phyloP scores from a whole-genome alignment of 805 yeast genomes.

The Lachancea kluyveri region DNA sequence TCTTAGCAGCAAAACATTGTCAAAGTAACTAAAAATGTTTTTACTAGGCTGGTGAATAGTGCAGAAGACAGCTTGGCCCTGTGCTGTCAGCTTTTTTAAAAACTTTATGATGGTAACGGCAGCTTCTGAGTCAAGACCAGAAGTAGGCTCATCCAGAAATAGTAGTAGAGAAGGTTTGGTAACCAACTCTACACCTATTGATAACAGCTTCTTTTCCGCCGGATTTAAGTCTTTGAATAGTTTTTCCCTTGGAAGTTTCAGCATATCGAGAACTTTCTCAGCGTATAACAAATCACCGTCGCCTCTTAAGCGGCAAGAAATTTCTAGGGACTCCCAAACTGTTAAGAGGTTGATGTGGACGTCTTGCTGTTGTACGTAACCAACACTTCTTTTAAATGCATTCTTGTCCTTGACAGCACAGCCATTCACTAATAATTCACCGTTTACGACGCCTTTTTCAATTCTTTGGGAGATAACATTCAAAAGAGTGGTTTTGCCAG shows the following conservation, averaged over 20 bases:
- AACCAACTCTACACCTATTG: slow-evolving; percentile 73
- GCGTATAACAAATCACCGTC: slow-evolving; percentile 27
- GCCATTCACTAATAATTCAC: slow-evolving; percentile 54
- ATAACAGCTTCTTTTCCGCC: slow-evolving; percentile 82
- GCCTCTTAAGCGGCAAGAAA: slow-evolving; percentile 47
- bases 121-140: slow-evolving; percentile 79
- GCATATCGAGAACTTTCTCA: slow-evolving; percentile 33
- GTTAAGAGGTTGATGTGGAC: slow-evolving; percentile 45
- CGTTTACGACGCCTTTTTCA: slow-evolving; percentile 52
- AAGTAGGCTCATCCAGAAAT: slow-evolving; percentile 78
- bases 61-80: slow-evolving; percentile 59
- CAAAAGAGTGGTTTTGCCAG: no score
- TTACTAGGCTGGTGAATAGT: slow-evolving; percentile 84
- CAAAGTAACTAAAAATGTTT: slow-evolving; percentile 58
- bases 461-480: no score
- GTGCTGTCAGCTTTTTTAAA: slow-evolving; percentile 43
- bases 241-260: slow-evolving; percentile 46
- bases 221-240: slow-evolving; percentile 70
- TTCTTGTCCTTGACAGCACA: slow-evolving; percentile 33
- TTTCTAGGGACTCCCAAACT: slow-evolving; percentile 47
- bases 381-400: slow-evolving; percentile 49
- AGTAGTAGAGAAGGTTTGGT: slow-evolving; percentile 66
- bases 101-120: slow-evolving; percentile 62
- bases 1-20: slow-evolving; percentile 61
- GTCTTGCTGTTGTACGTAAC: slow-evolving; percentile 58